Percentiles rank a stretch among this genome's conserved stretches.
Conservation (phyloP, 257 asterid genomes). For the Nicotiana benthamiana region DNA sequence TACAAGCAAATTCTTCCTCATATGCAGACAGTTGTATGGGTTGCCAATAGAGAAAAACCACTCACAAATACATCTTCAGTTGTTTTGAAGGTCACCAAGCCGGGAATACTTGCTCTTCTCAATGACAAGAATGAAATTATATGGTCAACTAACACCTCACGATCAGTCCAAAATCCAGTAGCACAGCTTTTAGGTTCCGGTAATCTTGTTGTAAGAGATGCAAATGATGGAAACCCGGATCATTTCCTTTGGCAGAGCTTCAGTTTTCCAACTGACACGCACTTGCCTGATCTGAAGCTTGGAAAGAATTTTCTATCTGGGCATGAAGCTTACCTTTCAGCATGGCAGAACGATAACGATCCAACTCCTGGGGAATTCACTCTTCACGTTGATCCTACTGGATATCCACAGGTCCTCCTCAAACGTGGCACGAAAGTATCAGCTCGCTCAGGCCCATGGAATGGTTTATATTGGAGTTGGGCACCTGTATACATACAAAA, state of each 20-base stretch:
- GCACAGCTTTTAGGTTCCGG: constrained; percentile 28
- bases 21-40: constrained; percentile 2
- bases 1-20: not conserved
- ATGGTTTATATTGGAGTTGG: constrained; percentile 41
- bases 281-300: constrained; percentile 19
- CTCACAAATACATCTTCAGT: not conserved
- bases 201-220: constrained; percentile 31
- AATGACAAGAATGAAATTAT: not conserved
- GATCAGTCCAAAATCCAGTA: constrained; percentile 6
- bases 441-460: constrained; percentile 41
- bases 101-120: constrained; percentile 9
- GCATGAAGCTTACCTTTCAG: constrained; percentile 16
- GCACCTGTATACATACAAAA: not conserved
- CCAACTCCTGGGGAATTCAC: constrained; percentile 31
- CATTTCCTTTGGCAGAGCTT: constrained; percentile 27
- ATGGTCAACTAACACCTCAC: constrained; percentile 23
- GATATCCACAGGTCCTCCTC: constrained; percentile 30
- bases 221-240: constrained; percentile 9
- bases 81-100: not conserved
- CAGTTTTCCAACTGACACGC: constrained; percentile 20
- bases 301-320: constrained; percentile 25
- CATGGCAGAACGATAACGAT: constrained; percentile 28
- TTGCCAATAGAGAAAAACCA: constrained; percentile 3
- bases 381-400: constrained; percentile 20
- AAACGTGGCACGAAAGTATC: not conserved